Percentiles rank a stretch among this genome's conserved stretches.
Evolutionary conservation across 208 protist genomes (phyloP).

Genomic region (Acanthamoeba triangularis): DNA sequence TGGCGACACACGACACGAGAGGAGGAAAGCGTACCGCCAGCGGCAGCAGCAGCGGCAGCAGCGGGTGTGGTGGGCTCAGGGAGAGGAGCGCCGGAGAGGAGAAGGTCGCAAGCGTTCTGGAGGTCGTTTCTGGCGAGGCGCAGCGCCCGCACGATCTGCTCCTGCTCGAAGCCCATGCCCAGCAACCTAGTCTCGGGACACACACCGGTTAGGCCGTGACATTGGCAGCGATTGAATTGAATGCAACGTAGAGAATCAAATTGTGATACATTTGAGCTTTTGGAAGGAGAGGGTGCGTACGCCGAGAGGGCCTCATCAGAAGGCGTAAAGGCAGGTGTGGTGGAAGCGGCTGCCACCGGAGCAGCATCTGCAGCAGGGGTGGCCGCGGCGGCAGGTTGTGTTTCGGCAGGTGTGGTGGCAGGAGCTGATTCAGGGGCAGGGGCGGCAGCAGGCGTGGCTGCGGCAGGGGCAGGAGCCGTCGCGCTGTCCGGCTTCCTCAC

Average conservation of each 20-base stretch:
- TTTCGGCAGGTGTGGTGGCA: neutral
- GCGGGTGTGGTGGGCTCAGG: neutral
- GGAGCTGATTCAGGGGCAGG: neutral
- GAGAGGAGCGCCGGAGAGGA: slow-evolving; percentile 15
- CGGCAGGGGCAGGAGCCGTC: neutral
- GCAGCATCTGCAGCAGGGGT: neutral
- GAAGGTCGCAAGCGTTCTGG: slow-evolving; percentile 34
- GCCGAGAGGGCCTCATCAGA: neutral
- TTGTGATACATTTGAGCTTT: neutral
- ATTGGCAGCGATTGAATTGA: neutral
- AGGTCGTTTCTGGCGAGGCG: slow-evolving; percentile 4
- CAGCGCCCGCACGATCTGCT: slow-evolving; percentile 24
- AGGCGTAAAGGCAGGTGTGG: slow-evolving; percentile 7
- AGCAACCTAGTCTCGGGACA: neutral
- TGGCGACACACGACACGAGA: neutral
- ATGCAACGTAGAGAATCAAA: neutral
- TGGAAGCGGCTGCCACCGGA: neutral
- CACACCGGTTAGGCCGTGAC: neutral
- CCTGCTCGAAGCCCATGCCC: slow-evolving; percentile 41
- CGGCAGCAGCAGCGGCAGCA: neutral
- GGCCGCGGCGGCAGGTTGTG: neutral
- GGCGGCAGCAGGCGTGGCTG: neutral
- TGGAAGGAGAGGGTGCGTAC: neutral
- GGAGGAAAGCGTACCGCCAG: neutral
- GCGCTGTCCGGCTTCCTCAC: neutral